A percentile compares a stretch with the other conserved stretches of the same genome.
These are phyloP conservation scores for Stagonosporopsis chrysanthemi DNA, from an alignment of 2,329 filamentous ascomycete genomes.

Conservation along the genomic window DNA sequence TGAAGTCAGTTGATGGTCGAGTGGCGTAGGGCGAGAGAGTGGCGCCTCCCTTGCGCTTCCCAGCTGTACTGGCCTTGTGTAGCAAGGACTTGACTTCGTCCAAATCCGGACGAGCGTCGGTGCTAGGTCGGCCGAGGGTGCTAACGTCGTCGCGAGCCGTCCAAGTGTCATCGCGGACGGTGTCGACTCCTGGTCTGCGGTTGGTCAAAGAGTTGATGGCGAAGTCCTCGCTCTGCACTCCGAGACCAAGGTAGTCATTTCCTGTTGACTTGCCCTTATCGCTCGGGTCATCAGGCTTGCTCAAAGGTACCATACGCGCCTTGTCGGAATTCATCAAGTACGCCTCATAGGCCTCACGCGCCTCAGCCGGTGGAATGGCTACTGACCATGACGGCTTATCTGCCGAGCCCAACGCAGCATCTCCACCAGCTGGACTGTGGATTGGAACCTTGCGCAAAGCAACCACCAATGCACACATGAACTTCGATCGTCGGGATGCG, in stretches of 20 bases:
- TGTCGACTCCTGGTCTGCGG: constrained; percentile 53
- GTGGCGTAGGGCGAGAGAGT: constrained; percentile 35
- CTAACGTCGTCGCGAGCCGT: constrained; percentile 50
- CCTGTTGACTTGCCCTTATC: constrained; percentile 42
- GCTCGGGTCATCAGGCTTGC: constrained; percentile 37
- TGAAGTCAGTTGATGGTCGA: constrained; percentile 29
- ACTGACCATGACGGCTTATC: constrained; percentile 86
- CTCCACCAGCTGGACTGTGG: constrained; percentile 77
- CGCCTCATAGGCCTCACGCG: constrained; percentile 66
- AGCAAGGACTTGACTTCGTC: constrained; percentile 58
- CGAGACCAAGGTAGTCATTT: constrained; percentile 44
- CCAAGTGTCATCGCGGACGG: constrained; percentile 56
- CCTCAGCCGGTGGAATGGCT: constrained; percentile 72
- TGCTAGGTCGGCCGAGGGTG: constrained; percentile 51
- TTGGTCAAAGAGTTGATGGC: constrained; percentile 56
- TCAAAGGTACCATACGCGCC: constrained; percentile 68
- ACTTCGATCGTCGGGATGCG: constrained; percentile 84
- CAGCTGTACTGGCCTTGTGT: constrained; percentile 54
- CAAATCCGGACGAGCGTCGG: constrained; percentile 52
- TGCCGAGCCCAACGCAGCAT: constrained; percentile 64
- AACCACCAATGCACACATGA: constrained; percentile 90
- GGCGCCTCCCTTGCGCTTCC: constrained; percentile 50
- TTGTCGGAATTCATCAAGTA: constrained; percentile 63
- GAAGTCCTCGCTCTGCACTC: constrained; percentile 41
- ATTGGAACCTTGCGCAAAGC: constrained; percentile 90